phyloP scores from a whole-genome alignment of 139 green algal species.

The Tetradesmus obliquus region DNA sequence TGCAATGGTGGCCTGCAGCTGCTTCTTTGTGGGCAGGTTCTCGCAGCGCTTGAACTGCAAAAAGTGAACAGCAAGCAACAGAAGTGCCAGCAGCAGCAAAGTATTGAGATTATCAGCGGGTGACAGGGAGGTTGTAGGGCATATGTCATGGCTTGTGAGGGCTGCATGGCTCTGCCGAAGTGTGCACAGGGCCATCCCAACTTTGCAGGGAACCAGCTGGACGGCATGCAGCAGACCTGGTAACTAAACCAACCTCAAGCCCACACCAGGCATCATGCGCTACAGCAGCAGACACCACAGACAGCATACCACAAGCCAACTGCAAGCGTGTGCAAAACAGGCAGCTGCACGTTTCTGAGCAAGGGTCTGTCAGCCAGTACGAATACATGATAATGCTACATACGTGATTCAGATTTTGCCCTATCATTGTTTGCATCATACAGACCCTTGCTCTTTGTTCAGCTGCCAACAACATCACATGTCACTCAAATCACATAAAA shows the following conservation, averaged over 20 bases:
- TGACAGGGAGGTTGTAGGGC: not conserved
- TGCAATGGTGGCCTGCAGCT: conserved; percentile 88
- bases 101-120: conserved; percentile 12
- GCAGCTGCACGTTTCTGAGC: not conserved
- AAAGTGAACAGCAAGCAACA: not conserved
- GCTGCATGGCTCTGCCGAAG: not conserved
- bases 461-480: not conserved
- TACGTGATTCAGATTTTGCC: conserved; percentile 13
- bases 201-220: too few species aligned
- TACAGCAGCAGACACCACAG: too few species aligned
- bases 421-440: conserved; percentile 12
- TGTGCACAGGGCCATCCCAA: too few species aligned
- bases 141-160: too few species aligned
- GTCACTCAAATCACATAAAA: too few species aligned
- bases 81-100: conserved; percentile 36
- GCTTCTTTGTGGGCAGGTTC: conserved; percentile 89
- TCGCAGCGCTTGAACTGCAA: conserved; percentile 82
- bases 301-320: too few species aligned
- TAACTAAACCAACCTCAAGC: too few species aligned
- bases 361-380: conserved; percentile 15
- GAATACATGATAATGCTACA: conserved; percentile 5
- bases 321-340: too few species aligned
- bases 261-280: too few species aligned
- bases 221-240: too few species aligned
- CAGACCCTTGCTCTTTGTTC: not conserved